phyloP scores from a whole-genome alignment of 768 basidiomycete species.

The Boletus subcaerulescens region DNA sequence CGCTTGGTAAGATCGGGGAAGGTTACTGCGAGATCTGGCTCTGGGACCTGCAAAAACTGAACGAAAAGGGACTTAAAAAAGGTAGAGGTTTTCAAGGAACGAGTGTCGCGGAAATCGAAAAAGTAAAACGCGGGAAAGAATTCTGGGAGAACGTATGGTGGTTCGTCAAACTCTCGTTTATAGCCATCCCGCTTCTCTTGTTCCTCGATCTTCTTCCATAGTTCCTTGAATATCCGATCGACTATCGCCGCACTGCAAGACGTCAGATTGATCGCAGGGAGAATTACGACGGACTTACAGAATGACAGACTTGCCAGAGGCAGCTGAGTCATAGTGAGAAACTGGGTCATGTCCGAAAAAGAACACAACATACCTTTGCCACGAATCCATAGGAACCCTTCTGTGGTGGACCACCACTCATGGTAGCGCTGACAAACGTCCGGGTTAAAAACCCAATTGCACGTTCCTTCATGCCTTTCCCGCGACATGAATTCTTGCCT shows the following conservation, averaged over 20 bases:
- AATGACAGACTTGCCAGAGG: conserved; percentile 24
- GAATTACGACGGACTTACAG: conserved; percentile 11
- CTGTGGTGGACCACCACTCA: conserved; percentile 16
- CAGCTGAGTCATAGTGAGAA: conserved; percentile 14
- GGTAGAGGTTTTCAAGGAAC: conserved; percentile 12
- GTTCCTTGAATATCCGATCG: conserved; percentile 21
- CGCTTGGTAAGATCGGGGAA: conserved; percentile 22
- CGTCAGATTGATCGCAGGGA: conserved; percentile 1
- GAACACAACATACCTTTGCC: conserved; percentile 17
- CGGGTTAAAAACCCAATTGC: conserved; percentile 21
- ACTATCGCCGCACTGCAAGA: conserved; percentile 21
- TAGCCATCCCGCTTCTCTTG: conserved; percentile 17
- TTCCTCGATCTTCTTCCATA: conserved; percentile 21
- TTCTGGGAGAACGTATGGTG: conserved; percentile 18
- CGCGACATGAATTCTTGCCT: conserved; percentile 25
- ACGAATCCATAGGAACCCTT: conserved; percentile 27
- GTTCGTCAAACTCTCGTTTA: conserved; percentile 16
- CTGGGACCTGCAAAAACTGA: conserved; percentile 26
- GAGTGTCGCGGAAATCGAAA: conserved; percentile 28
- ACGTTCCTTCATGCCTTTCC: conserved; percentile 23
- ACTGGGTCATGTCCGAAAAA: background rate
- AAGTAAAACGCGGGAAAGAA: conserved; percentile 28
- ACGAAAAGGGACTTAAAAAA: conserved; percentile 25
- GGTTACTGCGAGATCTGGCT: conserved; percentile 15
- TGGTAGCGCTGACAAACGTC: conserved; percentile 18